These are phyloP conservation scores for Clarireedia paspali DNA, from an alignment of 2,329 filamentous ascomycete genomes.

Conservation along the genomic window DNA sequence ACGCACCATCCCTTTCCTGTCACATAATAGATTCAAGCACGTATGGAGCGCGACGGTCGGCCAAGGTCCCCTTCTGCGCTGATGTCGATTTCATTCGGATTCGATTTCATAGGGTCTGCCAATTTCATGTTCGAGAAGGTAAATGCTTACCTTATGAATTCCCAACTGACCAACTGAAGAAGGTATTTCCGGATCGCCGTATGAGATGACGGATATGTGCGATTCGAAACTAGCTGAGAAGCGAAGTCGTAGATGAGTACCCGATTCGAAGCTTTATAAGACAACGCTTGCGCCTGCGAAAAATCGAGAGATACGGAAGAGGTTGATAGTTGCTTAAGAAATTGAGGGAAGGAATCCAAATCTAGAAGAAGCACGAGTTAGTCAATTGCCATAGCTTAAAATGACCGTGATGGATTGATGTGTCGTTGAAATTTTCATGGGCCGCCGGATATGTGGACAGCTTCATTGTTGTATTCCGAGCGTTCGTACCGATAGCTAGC, in stretches of 20 bases:
- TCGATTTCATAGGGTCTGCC: conserved; percentile 16
- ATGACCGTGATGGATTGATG: not conserved
- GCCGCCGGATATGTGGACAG: conserved; percentile 1
- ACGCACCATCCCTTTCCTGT: not conserved
- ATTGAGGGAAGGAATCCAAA: conserved; percentile 26
- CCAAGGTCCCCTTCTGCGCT: not conserved
- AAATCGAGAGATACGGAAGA: conserved; percentile 23
- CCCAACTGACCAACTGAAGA: conserved; percentile 18
- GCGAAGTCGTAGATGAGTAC: conserved; percentile 14
- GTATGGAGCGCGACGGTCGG: not conserved
- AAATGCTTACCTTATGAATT: conserved; percentile 23
- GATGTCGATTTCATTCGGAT: not conserved
- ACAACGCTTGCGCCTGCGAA: conserved; percentile 27
- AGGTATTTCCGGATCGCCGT: conserved; percentile 21
- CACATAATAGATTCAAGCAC: not conserved
- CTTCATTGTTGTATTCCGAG: conserved; percentile 19
- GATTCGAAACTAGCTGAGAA: conserved; percentile 19
- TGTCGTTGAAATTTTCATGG: conserved; percentile 5
- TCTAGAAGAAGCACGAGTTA: conserved; percentile 22
- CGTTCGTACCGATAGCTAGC: conserved; percentile 24
- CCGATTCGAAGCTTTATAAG: conserved; percentile 20
- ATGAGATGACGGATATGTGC: conserved; percentile 21
- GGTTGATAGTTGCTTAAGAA: conserved; percentile 23
- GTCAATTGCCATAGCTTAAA: conserved; percentile 15
- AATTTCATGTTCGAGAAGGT: conserved; percentile 9